Evolutionary conservation across 106 monocot species (phyloP).

Genomic region (Posidonia australis): DNA sequence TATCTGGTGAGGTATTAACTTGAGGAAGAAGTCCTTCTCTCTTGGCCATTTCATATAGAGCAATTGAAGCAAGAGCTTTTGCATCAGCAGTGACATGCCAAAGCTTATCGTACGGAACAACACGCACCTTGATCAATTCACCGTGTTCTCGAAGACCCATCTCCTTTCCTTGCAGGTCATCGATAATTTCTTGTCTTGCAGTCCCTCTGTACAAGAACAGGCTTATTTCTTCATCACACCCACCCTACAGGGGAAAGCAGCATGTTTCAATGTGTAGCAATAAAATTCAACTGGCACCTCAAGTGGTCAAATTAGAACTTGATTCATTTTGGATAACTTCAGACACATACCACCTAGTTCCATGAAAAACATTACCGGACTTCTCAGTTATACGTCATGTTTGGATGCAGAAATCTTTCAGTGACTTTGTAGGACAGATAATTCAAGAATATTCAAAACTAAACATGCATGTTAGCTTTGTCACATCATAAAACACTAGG

Average conservation of each 20-base stretch:
- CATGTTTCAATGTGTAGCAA: not conserved
- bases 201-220: conserved; percentile 59
- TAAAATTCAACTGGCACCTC: too few species aligned
- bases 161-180: conserved; percentile 60
- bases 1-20: not conserved
- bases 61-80: conserved; percentile 69
- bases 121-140: conserved; percentile 82
- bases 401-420: too few species aligned
- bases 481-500: too few species aligned
- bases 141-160: conserved; percentile 83
- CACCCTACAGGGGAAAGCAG: conserved; percentile 37
- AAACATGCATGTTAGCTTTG: too few species aligned
- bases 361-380: too few species aligned
- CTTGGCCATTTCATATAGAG: conserved; percentile 88
- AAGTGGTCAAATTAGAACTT: too few species aligned
- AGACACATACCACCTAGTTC: too few species aligned
- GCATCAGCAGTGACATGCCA: conserved; percentile 85
- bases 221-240: conserved; percentile 90
- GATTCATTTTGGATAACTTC: too few species aligned
- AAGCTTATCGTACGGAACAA: conserved; percentile 68
- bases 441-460: too few species aligned
- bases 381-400: too few species aligned
- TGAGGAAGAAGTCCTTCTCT: conserved; percentile 56
- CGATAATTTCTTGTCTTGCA: conserved; percentile 45
- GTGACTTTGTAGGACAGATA: too few species aligned